These are phyloP conservation scores for Leucocoprinus leucothites DNA, from an alignment of 768 basidiomycete genomes.

Conservation along the genomic window DNA sequence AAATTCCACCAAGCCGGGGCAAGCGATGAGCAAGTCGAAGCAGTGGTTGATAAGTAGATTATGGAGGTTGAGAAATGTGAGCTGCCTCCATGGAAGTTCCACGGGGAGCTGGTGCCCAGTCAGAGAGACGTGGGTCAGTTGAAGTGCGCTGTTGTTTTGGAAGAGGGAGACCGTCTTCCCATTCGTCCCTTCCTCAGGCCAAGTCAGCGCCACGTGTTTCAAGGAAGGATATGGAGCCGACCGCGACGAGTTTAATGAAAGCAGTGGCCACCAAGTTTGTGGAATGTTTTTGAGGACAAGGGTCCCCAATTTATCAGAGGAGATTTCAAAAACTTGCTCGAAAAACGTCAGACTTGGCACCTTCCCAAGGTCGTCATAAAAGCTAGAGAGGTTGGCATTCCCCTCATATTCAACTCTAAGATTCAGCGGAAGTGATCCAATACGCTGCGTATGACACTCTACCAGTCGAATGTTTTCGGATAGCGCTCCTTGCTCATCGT, in stretches of 20 bases:
- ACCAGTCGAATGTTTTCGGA: not conserved
- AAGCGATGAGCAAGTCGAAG: not conserved
- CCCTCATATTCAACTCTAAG: too few relatives aligned
- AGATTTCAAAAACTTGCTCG: not conserved
- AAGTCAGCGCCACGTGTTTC: not conserved
- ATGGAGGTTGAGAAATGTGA: not conserved
- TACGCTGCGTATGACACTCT: not conserved
- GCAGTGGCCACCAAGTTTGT: not conserved
- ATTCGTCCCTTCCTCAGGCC: not conserved
- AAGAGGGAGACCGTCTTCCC: not conserved
- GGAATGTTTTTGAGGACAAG: not conserved
- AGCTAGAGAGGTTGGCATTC: not conserved
- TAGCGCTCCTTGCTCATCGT: not conserved
- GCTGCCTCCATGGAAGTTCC: not conserved
- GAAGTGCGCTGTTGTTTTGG: not conserved
- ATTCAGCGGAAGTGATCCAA: not conserved
- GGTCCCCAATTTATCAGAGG: not conserved
- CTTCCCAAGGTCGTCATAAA: not conserved
- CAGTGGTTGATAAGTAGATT: not conserved
- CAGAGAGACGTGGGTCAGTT: not conserved
- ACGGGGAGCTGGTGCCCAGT: not conserved
- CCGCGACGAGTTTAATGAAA: not conserved
- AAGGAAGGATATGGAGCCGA: not conserved
- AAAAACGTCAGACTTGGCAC: not conserved
- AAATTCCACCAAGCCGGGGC: not conserved